phyloP scores from a whole-genome alignment of 441 rosid genomes.

The Manihot esculenta region DNA sequence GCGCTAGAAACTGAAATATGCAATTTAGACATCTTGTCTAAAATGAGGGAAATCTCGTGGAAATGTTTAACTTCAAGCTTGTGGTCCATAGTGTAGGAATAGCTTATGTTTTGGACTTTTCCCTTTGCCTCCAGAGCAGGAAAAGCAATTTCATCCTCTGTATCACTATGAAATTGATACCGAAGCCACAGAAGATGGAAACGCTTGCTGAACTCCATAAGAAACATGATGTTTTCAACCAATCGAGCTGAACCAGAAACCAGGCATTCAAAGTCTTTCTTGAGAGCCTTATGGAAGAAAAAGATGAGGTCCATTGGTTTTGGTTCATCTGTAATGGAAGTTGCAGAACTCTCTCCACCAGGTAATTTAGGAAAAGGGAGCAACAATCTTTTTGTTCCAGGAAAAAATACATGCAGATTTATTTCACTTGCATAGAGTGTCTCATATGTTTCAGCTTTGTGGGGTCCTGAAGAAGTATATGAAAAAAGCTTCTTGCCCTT shows the following conservation, averaged over 20 bases:
- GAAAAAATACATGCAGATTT: constrained; percentile 44
- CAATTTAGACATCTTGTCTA: constrained; percentile 59
- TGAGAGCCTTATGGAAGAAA: constrained; percentile 85
- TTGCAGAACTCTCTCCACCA: constrained; percentile 36
- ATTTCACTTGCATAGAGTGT: constrained; percentile 52
- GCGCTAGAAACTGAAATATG: constrained; percentile 33
- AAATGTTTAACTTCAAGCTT: constrained; percentile 56
- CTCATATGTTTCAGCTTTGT: constrained; percentile 26
- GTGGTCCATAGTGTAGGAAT: constrained; percentile 73
- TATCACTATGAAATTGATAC: constrained; percentile 65
- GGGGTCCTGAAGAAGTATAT: constrained; percentile 28
- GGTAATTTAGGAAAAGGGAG: constrained; percentile 33
- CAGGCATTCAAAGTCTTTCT: constrained; percentile 70
- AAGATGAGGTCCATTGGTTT: constrained; percentile 73
- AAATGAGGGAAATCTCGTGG: constrained; percentile 48
- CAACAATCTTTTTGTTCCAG: constrained; percentile 29
- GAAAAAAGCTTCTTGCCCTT: constrained; percentile 32
- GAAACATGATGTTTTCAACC: constrained; percentile 47
- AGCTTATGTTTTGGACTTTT: constrained; percentile 55
- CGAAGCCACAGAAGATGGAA: constrained; percentile 55
- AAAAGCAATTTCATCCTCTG: constrained; percentile 85
- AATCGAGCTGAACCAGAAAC: constrained; percentile 58
- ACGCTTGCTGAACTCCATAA: constrained; percentile 54
- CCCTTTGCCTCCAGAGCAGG: constrained; percentile 85
- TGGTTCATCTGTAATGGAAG: constrained; percentile 35